Conservation (phyloP, 2,329 filamentous ascomycete genomes). For the Ascocoryne sarcoides region DNA sequence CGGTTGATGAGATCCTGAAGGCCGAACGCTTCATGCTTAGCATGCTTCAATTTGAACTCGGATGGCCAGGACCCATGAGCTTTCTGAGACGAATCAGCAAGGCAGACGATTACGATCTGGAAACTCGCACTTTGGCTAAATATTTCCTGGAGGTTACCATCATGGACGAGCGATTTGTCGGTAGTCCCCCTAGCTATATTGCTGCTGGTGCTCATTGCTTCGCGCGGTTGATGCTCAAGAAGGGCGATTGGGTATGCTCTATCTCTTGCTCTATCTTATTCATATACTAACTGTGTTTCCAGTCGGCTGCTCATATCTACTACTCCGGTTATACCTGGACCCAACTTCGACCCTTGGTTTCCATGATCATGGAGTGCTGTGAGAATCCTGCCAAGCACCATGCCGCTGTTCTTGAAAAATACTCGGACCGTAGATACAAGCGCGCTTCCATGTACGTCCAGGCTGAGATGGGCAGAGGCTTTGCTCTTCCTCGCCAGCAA, state of each 20-base stretch:
- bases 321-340: slow-evolving; percentile 89
- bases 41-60: slow-evolving; percentile 91
- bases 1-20: slow-evolving; percentile 85
- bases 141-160: slow-evolving; percentile 96
- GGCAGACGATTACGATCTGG: slow-evolving; percentile 93
- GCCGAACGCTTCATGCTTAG: slow-evolving; percentile 97
- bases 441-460: slow-evolving; percentile 74
- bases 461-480: slow-evolving; percentile 57
- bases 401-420: slow-evolving; percentile 82
- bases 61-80: slow-evolving; percentile 98
- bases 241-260: slow-evolving; percentile 80
- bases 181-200: slow-evolving; percentile 79
- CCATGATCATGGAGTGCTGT: slow-evolving; percentile 80
- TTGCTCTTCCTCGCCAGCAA: slow-evolving; percentile 33
- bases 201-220: slow-evolving; percentile 90
- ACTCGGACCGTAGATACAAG: slow-evolving; percentile 80
- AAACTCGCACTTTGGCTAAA: slow-evolving; percentile 91
- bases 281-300: slow-evolving; percentile 11
- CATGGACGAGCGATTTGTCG: slow-evolving; percentile 97
- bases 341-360: slow-evolving; percentile 71
- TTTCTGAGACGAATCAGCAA: slow-evolving; percentile 96
- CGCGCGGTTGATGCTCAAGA: slow-evolving; percentile 77
- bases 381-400: slow-evolving; percentile 75
- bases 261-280: not conserved
- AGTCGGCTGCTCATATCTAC: slow-evolving; percentile 77